These are phyloP conservation scores for Bryoglossum gracile DNA, from an alignment of 495 filamentous ascomycete species.

Conservation along the genomic window DNA sequence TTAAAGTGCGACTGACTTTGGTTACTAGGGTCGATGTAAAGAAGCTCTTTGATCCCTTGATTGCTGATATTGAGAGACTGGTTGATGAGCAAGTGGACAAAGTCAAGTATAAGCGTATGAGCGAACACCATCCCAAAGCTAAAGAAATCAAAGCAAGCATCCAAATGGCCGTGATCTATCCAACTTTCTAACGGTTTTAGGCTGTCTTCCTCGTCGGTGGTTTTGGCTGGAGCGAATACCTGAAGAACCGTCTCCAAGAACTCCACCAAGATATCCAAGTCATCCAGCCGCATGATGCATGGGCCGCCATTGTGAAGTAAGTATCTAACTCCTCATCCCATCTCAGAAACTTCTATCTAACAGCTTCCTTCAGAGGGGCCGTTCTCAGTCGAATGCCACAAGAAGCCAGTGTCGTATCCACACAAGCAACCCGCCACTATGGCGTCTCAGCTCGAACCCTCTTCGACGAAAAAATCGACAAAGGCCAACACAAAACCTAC, in stretches of 20 bases:
- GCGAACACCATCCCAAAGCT: neutral
- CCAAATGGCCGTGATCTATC: neutral
- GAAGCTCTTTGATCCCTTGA: slow-evolving; percentile 32
- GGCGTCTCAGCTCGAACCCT: slow-evolving; percentile 29
- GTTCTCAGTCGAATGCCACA: slow-evolving; percentile 29
- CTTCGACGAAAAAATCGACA: slow-evolving; percentile 15
- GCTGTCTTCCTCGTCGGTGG: slow-evolving; percentile 30
- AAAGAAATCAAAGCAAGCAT: slow-evolving; percentile 8
- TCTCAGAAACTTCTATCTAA: slow-evolving; percentile 10
- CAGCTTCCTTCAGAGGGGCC: slow-evolving; percentile 24
- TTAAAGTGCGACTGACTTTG: no score
- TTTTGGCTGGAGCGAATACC: slow-evolving; percentile 35
- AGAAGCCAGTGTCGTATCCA: slow-evolving; percentile 18
- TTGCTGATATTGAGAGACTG: slow-evolving; percentile 31
- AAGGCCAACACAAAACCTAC: slow-evolving; percentile 11
- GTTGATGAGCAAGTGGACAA: slow-evolving; percentile 30
- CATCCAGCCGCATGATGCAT: slow-evolving; percentile 36
- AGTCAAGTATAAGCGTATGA: slow-evolving; percentile 7
- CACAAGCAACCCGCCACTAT: slow-evolving; percentile 31
- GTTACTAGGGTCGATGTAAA: slow-evolving; percentile 28
- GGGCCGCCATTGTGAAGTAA: slow-evolving; percentile 30
- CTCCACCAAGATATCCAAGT: slow-evolving; percentile 27
- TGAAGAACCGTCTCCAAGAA: slow-evolving; percentile 28
- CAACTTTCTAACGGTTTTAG: slow-evolving; percentile 11
- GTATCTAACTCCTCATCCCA: slow-evolving; percentile 22